Conservation (phyloP, 1,284 basidiomycete genomes). For the Austropuccinia psidii region DNA sequence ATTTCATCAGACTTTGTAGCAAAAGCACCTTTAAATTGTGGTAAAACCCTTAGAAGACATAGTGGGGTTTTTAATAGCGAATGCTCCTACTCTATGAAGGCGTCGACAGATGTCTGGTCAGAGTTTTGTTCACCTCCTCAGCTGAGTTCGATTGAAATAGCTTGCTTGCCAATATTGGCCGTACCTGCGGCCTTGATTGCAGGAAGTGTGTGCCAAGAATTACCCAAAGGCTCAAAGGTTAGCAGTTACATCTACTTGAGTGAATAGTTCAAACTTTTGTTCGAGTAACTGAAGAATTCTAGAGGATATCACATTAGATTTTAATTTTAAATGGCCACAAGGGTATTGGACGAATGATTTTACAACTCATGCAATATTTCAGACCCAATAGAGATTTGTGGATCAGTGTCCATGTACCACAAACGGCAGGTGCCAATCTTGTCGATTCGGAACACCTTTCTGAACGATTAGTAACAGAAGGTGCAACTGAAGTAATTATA, state of each 20-base stretch:
- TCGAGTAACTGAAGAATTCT: neutral
- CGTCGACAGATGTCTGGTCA: neutral
- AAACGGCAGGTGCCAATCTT: conserved; percentile 25
- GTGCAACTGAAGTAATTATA: conserved; percentile 30
- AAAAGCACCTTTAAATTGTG: conserved; percentile 45
- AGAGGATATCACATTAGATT: neutral
- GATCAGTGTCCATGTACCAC: conserved; percentile 49
- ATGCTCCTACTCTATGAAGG: neutral
- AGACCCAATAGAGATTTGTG: conserved; percentile 45
- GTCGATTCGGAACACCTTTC: neutral
- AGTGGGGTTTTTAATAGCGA: neutral
- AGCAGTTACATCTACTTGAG: neutral
- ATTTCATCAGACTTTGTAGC: conserved; percentile 48
- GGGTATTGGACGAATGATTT: conserved; percentile 48
- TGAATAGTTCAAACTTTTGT: neutral
- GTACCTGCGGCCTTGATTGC: conserved; percentile 49
- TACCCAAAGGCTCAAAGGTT: conserved; percentile 46
- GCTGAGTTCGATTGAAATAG: conserved; percentile 48
- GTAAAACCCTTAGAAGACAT: neutral
- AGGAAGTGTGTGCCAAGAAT: conserved; percentile 46
- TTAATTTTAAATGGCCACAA: conserved; percentile 50
- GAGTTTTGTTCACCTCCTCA: conserved; percentile 27
- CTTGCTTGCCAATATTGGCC: conserved; percentile 48
- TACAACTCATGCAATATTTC: conserved; percentile 47
- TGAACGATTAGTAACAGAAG: conserved; percentile 7